Conservation (phyloP, 257 asterid species). For the Ocimum tenuiflorum region DNA sequence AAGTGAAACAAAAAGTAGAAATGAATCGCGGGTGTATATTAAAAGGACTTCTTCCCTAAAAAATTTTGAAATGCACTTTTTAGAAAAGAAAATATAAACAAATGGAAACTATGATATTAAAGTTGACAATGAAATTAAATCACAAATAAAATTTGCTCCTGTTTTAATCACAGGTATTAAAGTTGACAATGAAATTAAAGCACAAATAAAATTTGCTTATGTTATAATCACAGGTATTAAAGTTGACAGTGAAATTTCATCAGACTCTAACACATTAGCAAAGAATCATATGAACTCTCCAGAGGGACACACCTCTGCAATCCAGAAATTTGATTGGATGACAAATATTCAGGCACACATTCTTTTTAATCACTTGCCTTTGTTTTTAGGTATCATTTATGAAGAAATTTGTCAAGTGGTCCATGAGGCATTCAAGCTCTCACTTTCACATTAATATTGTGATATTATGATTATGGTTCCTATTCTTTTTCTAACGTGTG, state of each 20-base stretch:
- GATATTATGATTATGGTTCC: background rate
- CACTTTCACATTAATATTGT: slow-evolving; percentile 2
- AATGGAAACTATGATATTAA: too few relatives aligned
- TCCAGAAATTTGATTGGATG: slow-evolving; percentile 22
- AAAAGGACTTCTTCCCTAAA: too few relatives aligned
- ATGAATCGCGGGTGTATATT: too few relatives aligned
- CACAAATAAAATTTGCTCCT: too few relatives aligned
- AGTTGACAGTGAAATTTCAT: slow-evolving; percentile 3
- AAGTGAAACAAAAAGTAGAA: too few relatives aligned
- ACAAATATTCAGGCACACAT: background rate
- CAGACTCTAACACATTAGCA: background rate
- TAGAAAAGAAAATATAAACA: too few relatives aligned
- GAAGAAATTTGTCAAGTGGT: slow-evolving; percentile 4
- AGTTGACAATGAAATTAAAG: slow-evolving; percentile 4
- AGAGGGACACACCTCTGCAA: slow-evolving; percentile 11
- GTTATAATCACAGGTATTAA: background rate
- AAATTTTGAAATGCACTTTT: too few relatives aligned
- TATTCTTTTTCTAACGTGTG: background rate
- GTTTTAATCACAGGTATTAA: too few relatives aligned
- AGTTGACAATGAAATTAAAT: too few relatives aligned
- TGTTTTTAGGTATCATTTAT: background rate
- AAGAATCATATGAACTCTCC: background rate
- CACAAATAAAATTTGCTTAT: background rate
- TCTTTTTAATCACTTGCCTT: background rate
- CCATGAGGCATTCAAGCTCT: slow-evolving; percentile 5